Base-by-base conservation (phyloP, 2,329 filamentous ascomycete species). In the Cercospora brassicicola region DNA sequence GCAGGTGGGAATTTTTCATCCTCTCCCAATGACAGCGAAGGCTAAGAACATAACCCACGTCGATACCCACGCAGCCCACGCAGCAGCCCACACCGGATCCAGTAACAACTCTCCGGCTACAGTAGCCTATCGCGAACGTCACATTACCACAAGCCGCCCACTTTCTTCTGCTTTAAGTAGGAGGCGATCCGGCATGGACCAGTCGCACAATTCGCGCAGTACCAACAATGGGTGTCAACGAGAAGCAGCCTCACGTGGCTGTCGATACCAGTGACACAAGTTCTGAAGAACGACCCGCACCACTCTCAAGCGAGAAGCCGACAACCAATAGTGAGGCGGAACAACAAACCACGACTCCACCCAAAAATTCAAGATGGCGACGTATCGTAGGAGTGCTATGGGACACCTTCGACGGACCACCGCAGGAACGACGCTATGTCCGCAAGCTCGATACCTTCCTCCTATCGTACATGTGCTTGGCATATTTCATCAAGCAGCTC, bases 401-500 rank as follows among this genome's bases (percentile, higher is more conserved):
- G 65, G 65, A 67, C 30, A 39, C 61, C 10, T 59, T 67, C 8
- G 65, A 67, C 23, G 65, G 65, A 20, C 20, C 65, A n/a, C 65
- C 65, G n/a, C 51, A 59, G 42, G 65, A 67, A 26, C 60, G 65
- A 36, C 55, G 65, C 23, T 67, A 67, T 23, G 61, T 67, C 9
- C 65, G 62, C 30, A 65, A 67, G 26, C 66, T 67, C 20, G 66
- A 67, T 30, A 65, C 61, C 0, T 65, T 64, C 13, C 56, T 67
- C 26, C 23, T 67, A 2, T 67, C 66, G 23, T 64, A 64, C 39
- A 67, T 65, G 62, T 67, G 66, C 36, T 39, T 67, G 15, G 66
- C 62, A 5, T 67, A 67, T 15, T 67, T 65, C 18, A 67, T 67
- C 66, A 67, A 67, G 36, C 66, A 67, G 18, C 39, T 67, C 39